Percentiles rank a stretch among this genome's conserved stretches.
phyloP scores from a whole-genome alignment of 352 stramenopile species.

The Thalassiosira mediterranea region DNA sequence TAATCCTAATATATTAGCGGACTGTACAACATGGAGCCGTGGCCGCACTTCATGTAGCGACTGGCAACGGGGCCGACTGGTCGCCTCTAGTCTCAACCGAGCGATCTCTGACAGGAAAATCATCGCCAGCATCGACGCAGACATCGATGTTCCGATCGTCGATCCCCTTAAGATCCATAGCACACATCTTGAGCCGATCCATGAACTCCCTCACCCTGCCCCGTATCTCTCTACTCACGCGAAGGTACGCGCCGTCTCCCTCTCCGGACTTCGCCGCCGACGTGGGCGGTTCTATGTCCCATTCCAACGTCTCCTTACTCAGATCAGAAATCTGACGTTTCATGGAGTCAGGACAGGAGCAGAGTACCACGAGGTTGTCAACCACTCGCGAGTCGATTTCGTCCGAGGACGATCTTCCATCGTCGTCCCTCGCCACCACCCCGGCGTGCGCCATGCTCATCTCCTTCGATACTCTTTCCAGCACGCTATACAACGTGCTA shows the following conservation, averaged over 20 bases:
- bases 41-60: too few species aligned
- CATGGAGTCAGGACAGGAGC: conserved; percentile 43
- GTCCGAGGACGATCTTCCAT: background rate
- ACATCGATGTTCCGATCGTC: background rate
- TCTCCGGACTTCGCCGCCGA: conserved; percentile 33
- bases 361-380: conserved; percentile 56
- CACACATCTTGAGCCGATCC: conserved; percentile 29
- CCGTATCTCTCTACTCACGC: conserved; percentile 45
- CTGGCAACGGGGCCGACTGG: too few species aligned
- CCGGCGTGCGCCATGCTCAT: conserved; percentile 35
- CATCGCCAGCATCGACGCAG: background rate
- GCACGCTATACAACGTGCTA: conserved; percentile 9
- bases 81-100: too few species aligned
- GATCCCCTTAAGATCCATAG: too few species aligned
- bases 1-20: too few species aligned
- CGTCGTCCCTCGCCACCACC: conserved; percentile 1
- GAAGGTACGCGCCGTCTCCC: conserved; percentile 39
- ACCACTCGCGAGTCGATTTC: conserved; percentile 14
- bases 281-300: conserved; percentile 51
- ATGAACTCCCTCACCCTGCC: conserved; percentile 33
- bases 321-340: conserved; percentile 23
- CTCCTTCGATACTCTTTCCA: conserved; percentile 27
- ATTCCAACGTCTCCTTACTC: conserved; percentile 43
- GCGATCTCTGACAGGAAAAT: too few species aligned
- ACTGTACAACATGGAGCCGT: too few species aligned